Evolutionary conservation across 2,329 filamentous ascomycete genomes (phyloP).

Genomic region (Aspergillus pseudoglaucus): DNA sequence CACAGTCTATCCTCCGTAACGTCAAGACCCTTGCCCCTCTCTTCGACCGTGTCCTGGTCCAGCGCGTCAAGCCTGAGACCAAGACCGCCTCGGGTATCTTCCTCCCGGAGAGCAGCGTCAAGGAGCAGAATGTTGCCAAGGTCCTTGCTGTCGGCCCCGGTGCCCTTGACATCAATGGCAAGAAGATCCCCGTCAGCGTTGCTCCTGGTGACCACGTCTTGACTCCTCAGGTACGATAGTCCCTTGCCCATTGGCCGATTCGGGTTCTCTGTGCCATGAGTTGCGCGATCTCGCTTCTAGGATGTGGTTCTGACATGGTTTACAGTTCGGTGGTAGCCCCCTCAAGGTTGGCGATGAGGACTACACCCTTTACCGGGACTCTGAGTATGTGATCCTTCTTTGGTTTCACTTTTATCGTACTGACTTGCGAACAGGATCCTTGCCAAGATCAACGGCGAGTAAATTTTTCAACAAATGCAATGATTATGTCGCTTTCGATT

Average conservation of each 20-base stretch:
- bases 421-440: constrained; percentile 62
- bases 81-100: constrained; percentile 97
- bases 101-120: constrained; percentile 91
- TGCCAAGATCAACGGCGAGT: constrained; percentile 99
- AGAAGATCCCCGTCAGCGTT: constrained; percentile 80
- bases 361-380: constrained; percentile 91
- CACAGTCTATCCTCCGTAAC: constrained; percentile 66
- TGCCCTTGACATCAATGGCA: constrained; percentile 77
- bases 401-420: constrained; percentile 1
- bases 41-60: constrained; percentile 94
- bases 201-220: constrained; percentile 80
- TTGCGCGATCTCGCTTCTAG: neutral
- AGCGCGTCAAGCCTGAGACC: constrained; percentile 93
- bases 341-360: constrained; percentile 98
- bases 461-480: constrained; percentile 35
- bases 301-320: constrained; percentile 14
- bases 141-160: constrained; percentile 94
- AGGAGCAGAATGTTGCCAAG: constrained; percentile 97
- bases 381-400: constrained; percentile 66
- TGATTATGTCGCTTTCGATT: neutral
- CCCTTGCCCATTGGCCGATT: neutral
- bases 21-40: constrained; percentile 93
- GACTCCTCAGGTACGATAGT: constrained; percentile 74
- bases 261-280: too few species aligned
- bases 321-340: constrained; percentile 81